Evolutionary conservation across 352 stramenopile species (phyloP).

Genomic region (Phytophthora melonis): DNA sequence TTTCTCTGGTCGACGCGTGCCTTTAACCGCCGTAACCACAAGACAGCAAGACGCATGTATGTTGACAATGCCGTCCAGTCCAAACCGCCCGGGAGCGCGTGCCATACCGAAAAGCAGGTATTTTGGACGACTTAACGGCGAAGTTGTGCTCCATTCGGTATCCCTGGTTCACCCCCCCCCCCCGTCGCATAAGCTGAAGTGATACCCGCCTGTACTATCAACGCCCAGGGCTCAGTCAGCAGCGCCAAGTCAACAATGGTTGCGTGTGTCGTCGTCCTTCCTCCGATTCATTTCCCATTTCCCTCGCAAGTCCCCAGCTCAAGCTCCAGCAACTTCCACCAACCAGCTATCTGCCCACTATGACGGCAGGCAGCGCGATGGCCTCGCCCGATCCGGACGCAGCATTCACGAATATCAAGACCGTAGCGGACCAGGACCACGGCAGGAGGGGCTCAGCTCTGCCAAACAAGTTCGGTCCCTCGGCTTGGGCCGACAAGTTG

Average conservation of each 20-base stretch:
- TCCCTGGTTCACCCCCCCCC: background rate
- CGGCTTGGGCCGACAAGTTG: background rate
- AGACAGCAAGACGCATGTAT: background rate
- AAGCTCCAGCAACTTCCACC: background rate
- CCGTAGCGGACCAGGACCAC: background rate
- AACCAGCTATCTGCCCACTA: background rate
- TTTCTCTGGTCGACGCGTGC: background rate
- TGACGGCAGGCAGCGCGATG: background rate
- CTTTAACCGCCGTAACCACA: background rate
- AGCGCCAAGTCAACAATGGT: background rate
- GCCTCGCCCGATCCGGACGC: background rate
- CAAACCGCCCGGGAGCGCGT: background rate
- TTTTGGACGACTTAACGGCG: background rate
- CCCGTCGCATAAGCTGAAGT: background rate
- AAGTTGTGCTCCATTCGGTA: background rate
- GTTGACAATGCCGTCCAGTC: background rate
- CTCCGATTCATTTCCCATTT: background rate
- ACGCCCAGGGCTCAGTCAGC: background rate
- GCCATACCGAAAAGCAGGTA: background rate
- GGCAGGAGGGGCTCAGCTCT: background rate
- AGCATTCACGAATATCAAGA: conserved; percentile 6
- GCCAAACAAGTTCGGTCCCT: background rate
- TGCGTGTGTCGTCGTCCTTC: background rate
- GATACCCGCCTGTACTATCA: background rate
- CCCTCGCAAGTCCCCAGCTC: background rate